A percentile compares a stretch with the other conserved stretches of the same genome.
These are phyloP conservation scores for Exophiala spinifera DNA, from an alignment of 2,329 filamentous ascomycete genomes.

Conservation along the genomic window DNA sequence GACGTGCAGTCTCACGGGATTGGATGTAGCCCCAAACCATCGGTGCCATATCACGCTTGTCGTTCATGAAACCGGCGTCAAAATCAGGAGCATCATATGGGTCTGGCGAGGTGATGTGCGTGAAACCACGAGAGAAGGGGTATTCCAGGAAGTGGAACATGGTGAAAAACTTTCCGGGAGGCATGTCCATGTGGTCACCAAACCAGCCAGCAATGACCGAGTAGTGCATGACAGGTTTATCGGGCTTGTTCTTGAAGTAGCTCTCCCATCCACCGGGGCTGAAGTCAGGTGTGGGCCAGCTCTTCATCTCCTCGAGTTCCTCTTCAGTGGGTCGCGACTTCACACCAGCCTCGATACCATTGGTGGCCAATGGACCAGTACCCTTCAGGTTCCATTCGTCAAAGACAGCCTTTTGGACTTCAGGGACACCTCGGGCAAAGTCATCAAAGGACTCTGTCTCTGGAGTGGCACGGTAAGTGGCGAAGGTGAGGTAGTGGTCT, in stretches of 20 bases:
- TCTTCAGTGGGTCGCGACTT: constrained; percentile 70
- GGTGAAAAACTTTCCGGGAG: constrained; percentile 74
- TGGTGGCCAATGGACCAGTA: constrained; percentile 72
- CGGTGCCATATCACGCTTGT: constrained; percentile 77
- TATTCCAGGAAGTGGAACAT: constrained; percentile 72
- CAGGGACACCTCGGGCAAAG: constrained; percentile 70
- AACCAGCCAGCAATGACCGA: constrained; percentile 65
- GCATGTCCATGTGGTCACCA: constrained; percentile 57
- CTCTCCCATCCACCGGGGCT: constrained; percentile 67
- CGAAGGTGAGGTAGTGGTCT: constrained; percentile 71
- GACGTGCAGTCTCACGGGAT: constrained; percentile 72
- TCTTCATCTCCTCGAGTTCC: constrained; percentile 66
- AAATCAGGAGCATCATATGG: constrained; percentile 75
- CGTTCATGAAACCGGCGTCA: constrained; percentile 80
- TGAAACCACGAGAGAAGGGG: constrained; percentile 70
- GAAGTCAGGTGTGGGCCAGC: constrained; percentile 73
- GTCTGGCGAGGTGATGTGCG: constrained; percentile 67
- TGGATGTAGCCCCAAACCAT: constrained; percentile 86
- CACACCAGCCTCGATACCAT: constrained; percentile 76
- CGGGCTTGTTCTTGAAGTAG: constrained; percentile 80
- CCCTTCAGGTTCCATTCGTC: constrained; percentile 77
- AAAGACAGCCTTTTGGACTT: constrained; percentile 69
- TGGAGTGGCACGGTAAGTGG: constrained; percentile 69
- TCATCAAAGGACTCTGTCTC: constrained; percentile 77
- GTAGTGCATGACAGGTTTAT: constrained; percentile 87